These are phyloP conservation scores for Yarrowia sp. DNA, from an alignment of 805 yeast species.

Conservation along the genomic window DNA sequence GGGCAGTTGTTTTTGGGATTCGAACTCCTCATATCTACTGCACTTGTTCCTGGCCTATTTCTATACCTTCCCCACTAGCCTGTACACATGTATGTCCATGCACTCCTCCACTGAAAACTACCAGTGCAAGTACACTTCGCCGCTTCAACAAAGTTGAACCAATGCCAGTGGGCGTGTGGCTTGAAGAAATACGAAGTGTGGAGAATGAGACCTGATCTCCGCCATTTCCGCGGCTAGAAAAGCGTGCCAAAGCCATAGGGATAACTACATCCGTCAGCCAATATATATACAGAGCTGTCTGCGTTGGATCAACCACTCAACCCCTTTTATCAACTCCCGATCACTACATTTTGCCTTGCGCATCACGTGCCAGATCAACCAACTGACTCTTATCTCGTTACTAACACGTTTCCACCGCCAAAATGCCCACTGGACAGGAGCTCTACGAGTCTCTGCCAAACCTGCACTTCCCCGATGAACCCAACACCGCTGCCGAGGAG, in stretches of 20 bases:
- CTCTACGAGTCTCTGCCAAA: conserved; percentile 11
- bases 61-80: not conserved
- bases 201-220: not conserved
- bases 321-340: not conserved
- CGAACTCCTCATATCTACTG: too few relatives aligned
- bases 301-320: not conserved
- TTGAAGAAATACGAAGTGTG: conserved; percentile 10
- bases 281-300: not conserved
- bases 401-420: not conserved
- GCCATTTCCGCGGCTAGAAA: not conserved
- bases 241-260: not conserved
- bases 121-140: not conserved
- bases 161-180: not conserved
- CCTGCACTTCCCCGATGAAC: conserved; percentile 14
- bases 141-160: not conserved
- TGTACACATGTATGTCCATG: not conserved
- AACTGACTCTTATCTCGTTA: not conserved
- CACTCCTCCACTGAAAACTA: conserved; percentile 12
- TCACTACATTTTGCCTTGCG: not conserved
- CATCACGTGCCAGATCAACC: conserved; percentile 7
- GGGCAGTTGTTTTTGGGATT: not conserved
- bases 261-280: not conserved
- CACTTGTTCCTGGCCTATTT: not conserved
- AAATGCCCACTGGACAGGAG: conserved; percentile 15
- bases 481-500: conserved; percentile 20